Base-by-base conservation (phyloP, 768 basidiomycete genomes). In the Phaffia tasmanica region DNA sequence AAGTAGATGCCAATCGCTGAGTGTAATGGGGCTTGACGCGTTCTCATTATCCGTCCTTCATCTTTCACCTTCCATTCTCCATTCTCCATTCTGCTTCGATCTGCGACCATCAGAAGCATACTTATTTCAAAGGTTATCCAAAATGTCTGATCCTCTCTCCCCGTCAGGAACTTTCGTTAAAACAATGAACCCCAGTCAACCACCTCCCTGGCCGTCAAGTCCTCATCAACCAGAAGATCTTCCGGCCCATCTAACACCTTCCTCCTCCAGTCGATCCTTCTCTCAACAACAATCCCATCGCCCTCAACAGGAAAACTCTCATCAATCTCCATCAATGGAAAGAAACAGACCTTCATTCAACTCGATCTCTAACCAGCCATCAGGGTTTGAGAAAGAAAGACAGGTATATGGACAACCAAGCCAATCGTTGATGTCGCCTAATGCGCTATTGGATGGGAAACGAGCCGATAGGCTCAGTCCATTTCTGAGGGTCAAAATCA, bases 401-500 rank as follows among this genome's bases (percentile, higher is more conserved):
- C 35, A 42, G 35, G 35, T 42, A 11, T 42, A 42, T 11, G 35
- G 35, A 42, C 35, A 42, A 42, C 35, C 35, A 42, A 42, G 35
- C 35, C 35, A 42, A 42, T 42, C 35, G 35, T 42, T 42, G 35
- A 42, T 42, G 35, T 42, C 35, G 11, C 35, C 35, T 42, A 42
- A 42, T 11, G 35, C 35, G 35, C 35, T 42, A 21, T 56, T 51
- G 29, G 51, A 30, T 16, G 57, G 65, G 32, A 67, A 62, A 42
- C 35, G 35, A 11, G 35, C 35, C 4, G 35, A 42, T 42, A 68
- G 62, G 29, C 66, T 59, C 50, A 49, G 54, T 63, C 72, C 47
- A n/a, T 95, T 89, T 76, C 80, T 99, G 68, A 81, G 89, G 73
- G 88, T 94, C 57, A 81, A 90, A 73, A 87, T 99, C 69, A 87